Conservation (phyloP, 2,329 filamentous ascomycete species). For the Lasiodiplodia sp. region DNA sequence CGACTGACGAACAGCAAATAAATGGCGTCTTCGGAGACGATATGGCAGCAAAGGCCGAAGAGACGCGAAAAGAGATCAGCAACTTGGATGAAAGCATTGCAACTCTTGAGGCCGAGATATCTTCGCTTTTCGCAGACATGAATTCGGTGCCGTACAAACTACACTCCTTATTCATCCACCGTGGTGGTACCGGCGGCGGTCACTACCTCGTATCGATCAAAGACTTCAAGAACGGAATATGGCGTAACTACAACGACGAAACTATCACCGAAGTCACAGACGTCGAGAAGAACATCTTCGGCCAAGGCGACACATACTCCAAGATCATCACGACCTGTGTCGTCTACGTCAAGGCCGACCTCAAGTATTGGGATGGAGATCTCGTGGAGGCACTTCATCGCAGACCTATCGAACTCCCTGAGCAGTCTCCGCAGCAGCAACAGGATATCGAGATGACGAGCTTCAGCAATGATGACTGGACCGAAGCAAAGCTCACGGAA, state of each 20-base stretch:
- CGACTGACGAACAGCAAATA: neutral
- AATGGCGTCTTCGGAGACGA: constrained; percentile 8
- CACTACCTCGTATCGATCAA: constrained; percentile 98
- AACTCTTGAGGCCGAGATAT: constrained; percentile 57
- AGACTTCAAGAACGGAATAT: constrained; percentile 81
- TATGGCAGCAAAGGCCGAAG: constrained; percentile 30
- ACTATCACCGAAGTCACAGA: constrained; percentile 69
- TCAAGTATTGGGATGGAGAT: constrained; percentile 14
- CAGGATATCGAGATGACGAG: constrained; percentile 24
- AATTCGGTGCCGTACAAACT: constrained; percentile 77
- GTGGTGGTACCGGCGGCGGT: constrained; percentile 69
- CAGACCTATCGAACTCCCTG: neutral
- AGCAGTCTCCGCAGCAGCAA: neutral
- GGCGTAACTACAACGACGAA: constrained; percentile 95
- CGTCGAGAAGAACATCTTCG: constrained; percentile 29
- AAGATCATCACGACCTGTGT: constrained; percentile 28
- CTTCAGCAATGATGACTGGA: constrained; percentile 14
- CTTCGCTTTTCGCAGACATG: constrained; percentile 68
- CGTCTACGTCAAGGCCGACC: constrained; percentile 28
- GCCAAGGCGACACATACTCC: constrained; percentile 19
- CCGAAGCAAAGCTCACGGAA: neutral
- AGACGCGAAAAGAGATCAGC: constrained; percentile 26
- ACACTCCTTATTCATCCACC: constrained; percentile 93
- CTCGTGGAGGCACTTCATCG: constrained; percentile 27
- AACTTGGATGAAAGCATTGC: constrained; percentile 48